Percentiles rank a stretch among this genome's conserved stretches.
phyloP scores from a whole-genome alignment of 208 protist species.

The Blastocrithidia nonstop region DNA sequence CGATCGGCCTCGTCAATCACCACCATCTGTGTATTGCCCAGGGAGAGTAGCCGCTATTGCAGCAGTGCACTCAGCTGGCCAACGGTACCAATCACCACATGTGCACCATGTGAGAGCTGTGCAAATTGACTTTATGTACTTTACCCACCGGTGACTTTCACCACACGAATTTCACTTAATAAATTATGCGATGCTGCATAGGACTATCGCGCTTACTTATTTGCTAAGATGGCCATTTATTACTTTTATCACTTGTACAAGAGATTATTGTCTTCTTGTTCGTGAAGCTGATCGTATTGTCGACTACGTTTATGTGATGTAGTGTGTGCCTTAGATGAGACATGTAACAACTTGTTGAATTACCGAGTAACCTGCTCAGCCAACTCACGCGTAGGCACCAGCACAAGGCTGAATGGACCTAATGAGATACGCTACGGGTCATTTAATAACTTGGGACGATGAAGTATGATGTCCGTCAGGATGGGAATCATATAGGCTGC shows the following conservation, averaged over 20 bases:
- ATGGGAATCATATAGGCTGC: slow-evolving; percentile 83
- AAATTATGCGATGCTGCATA: slow-evolving; percentile 9
- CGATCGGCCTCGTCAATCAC: slow-evolving; percentile 97
- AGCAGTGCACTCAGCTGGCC: slow-evolving; percentile 58
- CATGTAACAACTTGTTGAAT: slow-evolving; percentile 6
- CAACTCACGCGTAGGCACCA: slow-evolving; percentile 89
- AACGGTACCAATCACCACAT: slow-evolving; percentile 75
- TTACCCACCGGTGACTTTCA: slow-evolving; percentile 67
- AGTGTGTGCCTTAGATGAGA: too few species aligned
- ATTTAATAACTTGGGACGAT: slow-evolving; percentile 29
- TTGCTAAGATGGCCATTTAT: slow-evolving; percentile 2
- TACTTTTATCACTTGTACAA: slow-evolving; percentile 4
- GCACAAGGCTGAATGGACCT: slow-evolving; percentile 74
- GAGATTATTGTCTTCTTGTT: slow-evolving; percentile 1
- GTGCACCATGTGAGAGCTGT: slow-evolving; percentile 26
- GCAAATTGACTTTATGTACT: slow-evolving; percentile 33
- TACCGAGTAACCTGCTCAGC: slow-evolving; percentile 76
- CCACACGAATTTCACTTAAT: slow-evolving; percentile 41
- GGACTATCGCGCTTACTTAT: background rate
- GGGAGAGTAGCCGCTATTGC: slow-evolving; percentile 37
- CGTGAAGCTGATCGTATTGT: slow-evolving; percentile 5
- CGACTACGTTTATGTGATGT: background rate
- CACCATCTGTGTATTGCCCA: slow-evolving; percentile 55
- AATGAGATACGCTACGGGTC: slow-evolving; percentile 33
- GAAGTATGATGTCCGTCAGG: slow-evolving; percentile 40